phyloP scores from a whole-genome alignment of 176 grass and related monocot species.

The Carex littledalei region DNA sequence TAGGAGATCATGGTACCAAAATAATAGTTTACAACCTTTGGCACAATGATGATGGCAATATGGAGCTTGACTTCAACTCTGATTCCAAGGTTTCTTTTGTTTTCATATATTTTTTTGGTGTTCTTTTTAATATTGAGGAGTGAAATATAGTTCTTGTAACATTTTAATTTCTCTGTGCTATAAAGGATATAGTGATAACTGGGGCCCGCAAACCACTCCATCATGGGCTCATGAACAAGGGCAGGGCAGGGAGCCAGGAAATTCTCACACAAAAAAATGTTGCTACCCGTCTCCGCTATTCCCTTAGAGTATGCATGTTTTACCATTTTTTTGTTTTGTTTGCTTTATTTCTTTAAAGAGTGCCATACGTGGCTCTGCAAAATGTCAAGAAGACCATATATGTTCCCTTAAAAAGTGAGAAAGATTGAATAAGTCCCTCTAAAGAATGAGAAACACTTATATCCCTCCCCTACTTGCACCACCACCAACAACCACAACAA shows the following conservation, averaged over 20 bases:
- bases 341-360: background rate
- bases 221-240: slow-evolving; percentile 20
- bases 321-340: slow-evolving; percentile 16
- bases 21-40: slow-evolving; percentile 93
- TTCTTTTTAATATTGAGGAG: slow-evolving; percentile 7
- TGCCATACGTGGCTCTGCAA: background rate
- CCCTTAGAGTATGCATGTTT: slow-evolving; percentile 75
- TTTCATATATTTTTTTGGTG: slow-evolving; percentile 3
- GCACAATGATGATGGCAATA: slow-evolving; percentile 90
- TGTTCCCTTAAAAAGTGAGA: background rate
- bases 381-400: background rate
- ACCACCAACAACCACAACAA: background rate
- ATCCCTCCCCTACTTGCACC: too few species aligned
- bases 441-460: background rate
- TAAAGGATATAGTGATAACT: slow-evolving; percentile 90
- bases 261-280: slow-evolving; percentile 42
- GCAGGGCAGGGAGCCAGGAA: slow-evolving; percentile 1
- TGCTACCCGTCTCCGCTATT: slow-evolving; percentile 59
- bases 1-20: slow-evolving; percentile 85
- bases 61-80: slow-evolving; percentile 89
- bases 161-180: slow-evolving; percentile 8
- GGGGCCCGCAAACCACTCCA: slow-evolving; percentile 50
- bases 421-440: background rate
- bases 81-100: slow-evolving; percentile 57
- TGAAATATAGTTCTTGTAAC: background rate